Evolutionary conservation across 768 basidiomycete genomes (phyloP).

Genomic region (Russula foetens): DNA sequence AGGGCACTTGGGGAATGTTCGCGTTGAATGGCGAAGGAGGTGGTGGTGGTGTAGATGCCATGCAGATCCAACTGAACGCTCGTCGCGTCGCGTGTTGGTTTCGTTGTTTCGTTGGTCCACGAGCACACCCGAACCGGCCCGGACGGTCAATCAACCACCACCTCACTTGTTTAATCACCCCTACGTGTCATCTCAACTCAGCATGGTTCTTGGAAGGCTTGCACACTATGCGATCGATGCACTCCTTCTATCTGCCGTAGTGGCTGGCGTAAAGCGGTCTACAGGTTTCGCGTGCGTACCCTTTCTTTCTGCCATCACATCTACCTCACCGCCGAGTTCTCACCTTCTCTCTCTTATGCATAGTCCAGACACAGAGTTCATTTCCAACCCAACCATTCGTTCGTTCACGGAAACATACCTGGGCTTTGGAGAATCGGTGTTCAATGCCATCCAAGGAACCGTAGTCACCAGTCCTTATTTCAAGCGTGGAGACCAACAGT

Average conservation of each 20-base stretch:
- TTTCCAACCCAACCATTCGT: conserved; percentile 73
- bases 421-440: conserved; percentile 80
- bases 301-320: conserved; percentile 1
- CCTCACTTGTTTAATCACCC: too few species aligned
- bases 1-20: conserved; percentile 20
- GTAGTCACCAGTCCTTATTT: conserved; percentile 86
- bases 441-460: conserved; percentile 75
- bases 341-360: neutral
- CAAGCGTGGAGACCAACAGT: conserved; percentile 42
- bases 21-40: conserved; percentile 15
- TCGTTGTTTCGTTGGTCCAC: neutral
- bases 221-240: conserved; percentile 81
- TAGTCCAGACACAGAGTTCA: conserved; percentile 58
- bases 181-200: neutral
- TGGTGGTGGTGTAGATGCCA: conserved; percentile 25
- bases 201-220: conserved; percentile 57
- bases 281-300: conserved; percentile 81
- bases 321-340: neutral
- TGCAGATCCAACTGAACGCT: neutral
- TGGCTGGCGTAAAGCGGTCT: conserved; percentile 86
- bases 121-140: too few species aligned
- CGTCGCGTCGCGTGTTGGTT: neutral
- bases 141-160: too few species aligned
- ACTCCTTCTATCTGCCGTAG: conserved; percentile 75
- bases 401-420: conserved; percentile 76